Conservation (phyloP, 768 basidiomycete species). For the Rhodotorula kratochvilovae region DNA sequence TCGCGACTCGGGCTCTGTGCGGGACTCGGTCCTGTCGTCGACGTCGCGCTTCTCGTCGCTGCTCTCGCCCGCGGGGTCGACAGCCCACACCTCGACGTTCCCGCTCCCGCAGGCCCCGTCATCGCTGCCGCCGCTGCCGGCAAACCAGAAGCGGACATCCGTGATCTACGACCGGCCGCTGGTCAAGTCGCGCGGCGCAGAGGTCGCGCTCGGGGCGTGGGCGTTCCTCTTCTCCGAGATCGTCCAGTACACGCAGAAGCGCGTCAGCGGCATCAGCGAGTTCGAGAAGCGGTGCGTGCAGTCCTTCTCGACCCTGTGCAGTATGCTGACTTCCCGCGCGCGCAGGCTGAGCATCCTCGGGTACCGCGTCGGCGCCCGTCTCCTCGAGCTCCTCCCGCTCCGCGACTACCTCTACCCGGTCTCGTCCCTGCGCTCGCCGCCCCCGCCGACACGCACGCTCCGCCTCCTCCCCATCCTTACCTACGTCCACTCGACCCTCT, state of each 20-base stretch:
- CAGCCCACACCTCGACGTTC: slow-evolving; percentile 13
- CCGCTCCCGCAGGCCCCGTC: not conserved
- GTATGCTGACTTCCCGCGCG: not conserved
- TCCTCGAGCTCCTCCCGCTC: slow-evolving; percentile 80
- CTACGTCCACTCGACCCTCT: slow-evolving; percentile 91
- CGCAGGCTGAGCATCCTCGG: slow-evolving; percentile 82
- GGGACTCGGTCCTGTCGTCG: slow-evolving; percentile 15
- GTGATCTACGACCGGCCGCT: slow-evolving; percentile 79
- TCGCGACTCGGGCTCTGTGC: slow-evolving; percentile 25
- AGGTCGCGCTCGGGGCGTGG: slow-evolving; percentile 78
- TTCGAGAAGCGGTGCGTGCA: slow-evolving; percentile 74
- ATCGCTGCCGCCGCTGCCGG: not conserved
- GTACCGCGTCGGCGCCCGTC: slow-evolving; percentile 80
- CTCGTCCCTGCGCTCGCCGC: slow-evolving; percentile 46
- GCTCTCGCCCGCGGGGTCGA: not conserved
- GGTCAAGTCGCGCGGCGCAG: slow-evolving; percentile 76
- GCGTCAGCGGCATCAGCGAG: slow-evolving; percentile 90
- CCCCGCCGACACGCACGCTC: slow-evolving; percentile 88
- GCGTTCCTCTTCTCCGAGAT: slow-evolving; percentile 89
- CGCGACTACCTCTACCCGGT: slow-evolving; percentile 58
- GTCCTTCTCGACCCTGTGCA: not conserved
- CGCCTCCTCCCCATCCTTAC: slow-evolving; percentile 85
- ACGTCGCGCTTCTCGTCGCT: slow-evolving; percentile 32
- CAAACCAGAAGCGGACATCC: slow-evolving; percentile 3
- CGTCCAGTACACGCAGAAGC: slow-evolving; percentile 92